Base-by-base conservation (phyloP, 164 flowering plant species). In the Vitis riparia region DNA sequence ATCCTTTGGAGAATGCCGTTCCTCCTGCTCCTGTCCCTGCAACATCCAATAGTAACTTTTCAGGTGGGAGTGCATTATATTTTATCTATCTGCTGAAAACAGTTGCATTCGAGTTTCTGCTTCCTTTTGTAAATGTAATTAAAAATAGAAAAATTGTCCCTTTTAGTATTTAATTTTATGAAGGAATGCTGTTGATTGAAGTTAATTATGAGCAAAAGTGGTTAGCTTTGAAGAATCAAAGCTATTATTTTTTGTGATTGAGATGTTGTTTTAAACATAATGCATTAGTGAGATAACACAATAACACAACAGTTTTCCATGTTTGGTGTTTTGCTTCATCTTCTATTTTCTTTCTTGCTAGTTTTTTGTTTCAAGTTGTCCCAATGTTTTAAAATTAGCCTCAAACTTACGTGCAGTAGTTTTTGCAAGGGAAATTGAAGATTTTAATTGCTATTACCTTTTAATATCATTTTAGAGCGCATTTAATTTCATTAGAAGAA, bases 11-110 rank as follows among this genome's bases (percentile, higher is more conserved):
- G 74, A 78, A 73, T 66, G 80, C 52, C 11, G 73, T 66, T 68
- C 72, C 87, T 63, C 86, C 91, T 10, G 75, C 90, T 65, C 89
- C 95, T 66, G 87, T 30, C 76, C 92, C 93, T 71, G 77, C 70
- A 48, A 85, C 90, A 67, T 64, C 89, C 14, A 65, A 15, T 67
- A 70, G 72, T 23, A 71, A 32, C 61, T 27, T 78, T 8, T 65
- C 83, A 78, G 98, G 98, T 94, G 89, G 64, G 67, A 23, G 44
- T 37, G 44, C 44, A 37, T 37, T 37, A 37, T 37, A 37, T 3
- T 3, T 37, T 37, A 37, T 0, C 44, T 37, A 37, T 37, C 44
- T 1, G 44, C 44, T 37, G 44, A 37, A 37, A 37, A 37, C 7
- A 37, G 44, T 37, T 37, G 7, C 44, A 37, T 37, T 37, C 7